A percentile compares a stretch with the other conserved stretches of the same genome.
Evolutionary conservation across 345 rosid genomes (phyloP).

Genomic region (Syzygium aromaticum): DNA sequence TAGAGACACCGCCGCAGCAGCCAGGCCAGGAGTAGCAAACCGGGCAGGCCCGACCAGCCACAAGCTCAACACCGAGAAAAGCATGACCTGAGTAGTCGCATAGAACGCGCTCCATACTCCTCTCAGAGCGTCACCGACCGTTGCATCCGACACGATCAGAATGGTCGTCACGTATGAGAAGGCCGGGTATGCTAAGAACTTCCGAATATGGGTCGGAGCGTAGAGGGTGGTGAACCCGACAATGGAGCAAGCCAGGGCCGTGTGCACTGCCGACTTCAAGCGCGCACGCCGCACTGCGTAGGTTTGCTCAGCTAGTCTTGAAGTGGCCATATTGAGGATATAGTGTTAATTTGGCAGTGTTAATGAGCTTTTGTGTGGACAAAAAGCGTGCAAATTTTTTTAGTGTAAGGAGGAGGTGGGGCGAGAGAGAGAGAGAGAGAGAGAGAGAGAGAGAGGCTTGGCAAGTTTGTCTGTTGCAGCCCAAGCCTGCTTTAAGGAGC

Average conservation of each 20-base stretch:
- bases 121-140: constrained; percentile 53
- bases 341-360: background rate
- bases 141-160: constrained; percentile 61
- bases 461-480: background rate
- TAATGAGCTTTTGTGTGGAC: background rate
- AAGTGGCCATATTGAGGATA: constrained; percentile 35
- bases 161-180: constrained; percentile 64
- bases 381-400: background rate
- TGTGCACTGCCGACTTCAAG: constrained; percentile 41
- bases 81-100: constrained; percentile 40
- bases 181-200: constrained; percentile 40
- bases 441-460: background rate
- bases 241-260: constrained; percentile 52
- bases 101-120: constrained; percentile 38
- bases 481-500: background rate
- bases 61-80: constrained; percentile 27
- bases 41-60: constrained; percentile 34
- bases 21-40: constrained; percentile 26
- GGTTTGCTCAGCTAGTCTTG: constrained; percentile 4
- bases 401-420: background rate
- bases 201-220: constrained; percentile 31
- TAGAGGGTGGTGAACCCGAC: constrained; percentile 55
- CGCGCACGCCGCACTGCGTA: background rate
- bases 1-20: constrained; percentile 43
- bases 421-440: background rate